Evolutionary conservation across 352 stramenopile species (phyloP), one percentile per base, ranked within the genome.

Genomic region (Phytophthora syringae): DNA sequence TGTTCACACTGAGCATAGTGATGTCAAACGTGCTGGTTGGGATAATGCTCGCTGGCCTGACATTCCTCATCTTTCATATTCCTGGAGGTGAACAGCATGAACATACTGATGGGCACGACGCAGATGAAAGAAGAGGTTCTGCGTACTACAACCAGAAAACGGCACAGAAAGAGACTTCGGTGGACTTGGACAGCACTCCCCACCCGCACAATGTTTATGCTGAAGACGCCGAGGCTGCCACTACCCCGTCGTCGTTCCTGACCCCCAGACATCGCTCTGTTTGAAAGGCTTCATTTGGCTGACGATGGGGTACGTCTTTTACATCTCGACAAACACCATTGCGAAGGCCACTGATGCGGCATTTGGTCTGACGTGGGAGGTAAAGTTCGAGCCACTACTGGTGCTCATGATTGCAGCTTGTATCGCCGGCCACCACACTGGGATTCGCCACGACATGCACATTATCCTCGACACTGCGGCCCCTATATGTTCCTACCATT

Each of bases 401-500:
- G 64, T 79, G 89, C 70, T 90, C 45, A 90, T 90, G 77, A 68
- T 77, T 9, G 79, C 70, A 4, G 88, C 82, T 7, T 90, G 82
- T 58, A 67, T 90, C 25, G 82, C 82, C 2, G 82, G 82, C 10
- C 82, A 90, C 55, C 68, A 85, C 51, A 52, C 72, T 2, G 57
- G 51, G 0, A 90, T 90, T 36, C 79, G 82, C 27, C 79, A 90
- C 60, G 82, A 90, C 61, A 90, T 90, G 82, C 82, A 90, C 64
- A 76, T 88, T 21, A 90, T 90, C 43, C 62, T 90, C 3, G 82
- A 90, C 24, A 80, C 71, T 1, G 74, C 67, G 2, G 82, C 82
- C 82, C 82, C n/a, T 90, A 86, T 64, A 81, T 90, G 58, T 88
- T 90, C 40, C 49, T 90, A 28, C 81, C 81, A n/a, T 90, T 90